Percentiles rank a stretch among this genome's conserved stretches.
These are phyloP conservation scores for Quambalaria eucalypti DNA, from an alignment of 1,284 basidiomycete species.

Conservation along the genomic window DNA sequence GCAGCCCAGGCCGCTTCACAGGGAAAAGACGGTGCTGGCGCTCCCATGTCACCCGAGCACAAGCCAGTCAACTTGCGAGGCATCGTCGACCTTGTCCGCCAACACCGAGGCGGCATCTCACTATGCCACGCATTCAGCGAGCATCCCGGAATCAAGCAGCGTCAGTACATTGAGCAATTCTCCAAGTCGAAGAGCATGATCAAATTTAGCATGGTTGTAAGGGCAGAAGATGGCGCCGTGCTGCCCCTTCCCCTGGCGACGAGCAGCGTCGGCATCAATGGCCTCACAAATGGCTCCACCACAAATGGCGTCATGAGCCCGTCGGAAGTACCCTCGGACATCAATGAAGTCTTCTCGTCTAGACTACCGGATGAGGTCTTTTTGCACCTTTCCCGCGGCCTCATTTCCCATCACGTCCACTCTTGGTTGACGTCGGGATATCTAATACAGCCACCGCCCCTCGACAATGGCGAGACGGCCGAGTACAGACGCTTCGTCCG, in stretches of 20 bases:
- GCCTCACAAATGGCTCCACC: conserved; percentile 52
- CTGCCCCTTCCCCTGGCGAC: conserved; percentile 76
- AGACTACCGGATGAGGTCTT: conserved; percentile 93
- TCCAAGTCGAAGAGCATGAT: conserved; percentile 83
- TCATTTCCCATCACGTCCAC: conserved; percentile 75
- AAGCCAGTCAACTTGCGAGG: conserved; percentile 33
- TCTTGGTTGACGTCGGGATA: conserved; percentile 76
- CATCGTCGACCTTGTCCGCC: conserved; percentile 49
- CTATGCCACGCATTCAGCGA: conserved; percentile 32
- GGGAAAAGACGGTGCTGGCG: conserved; percentile 6
- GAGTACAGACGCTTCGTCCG: conserved; percentile 92
- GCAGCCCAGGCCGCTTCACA: neutral
- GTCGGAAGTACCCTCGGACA: conserved; percentile 79
- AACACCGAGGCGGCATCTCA: conserved; percentile 34
- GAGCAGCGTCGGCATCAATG: conserved; percentile 28
- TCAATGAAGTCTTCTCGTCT: conserved; percentile 91
- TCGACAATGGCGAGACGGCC: conserved; percentile 86
- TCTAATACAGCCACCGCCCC: conserved; percentile 76
- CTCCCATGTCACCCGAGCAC: conserved; percentile 14
- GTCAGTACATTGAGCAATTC: conserved; percentile 75
- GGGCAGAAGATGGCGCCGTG: conserved; percentile 74
- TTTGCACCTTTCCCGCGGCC: conserved; percentile 85
- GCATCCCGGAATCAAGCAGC: conserved; percentile 63
- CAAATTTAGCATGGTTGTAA: conserved; percentile 81
- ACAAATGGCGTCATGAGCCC: conserved; percentile 54